Percentiles rank a stretch among this genome's conserved stretches.
Conservation (phyloP, 805 yeast genomes). For the Hanseniaspora thailandica region DNA sequence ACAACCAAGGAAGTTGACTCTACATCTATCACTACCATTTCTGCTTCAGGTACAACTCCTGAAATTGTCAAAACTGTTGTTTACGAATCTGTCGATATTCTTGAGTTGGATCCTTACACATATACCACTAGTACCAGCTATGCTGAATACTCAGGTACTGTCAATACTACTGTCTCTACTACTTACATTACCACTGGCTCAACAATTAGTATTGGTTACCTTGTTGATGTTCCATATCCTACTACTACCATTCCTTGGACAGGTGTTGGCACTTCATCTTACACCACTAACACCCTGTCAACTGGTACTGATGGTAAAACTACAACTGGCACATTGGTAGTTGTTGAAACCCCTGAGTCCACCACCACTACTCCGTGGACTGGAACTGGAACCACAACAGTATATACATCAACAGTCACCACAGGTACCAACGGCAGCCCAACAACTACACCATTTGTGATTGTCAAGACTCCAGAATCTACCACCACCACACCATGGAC, state of each 20-base stretch:
- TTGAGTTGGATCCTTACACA: too few species aligned
- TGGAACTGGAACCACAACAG: not conserved
- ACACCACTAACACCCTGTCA: not conserved
- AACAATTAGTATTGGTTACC: too few species aligned
- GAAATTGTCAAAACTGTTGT: too few species aligned
- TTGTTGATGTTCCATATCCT: not conserved
- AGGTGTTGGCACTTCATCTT: too few species aligned
- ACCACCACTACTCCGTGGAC: not conserved
- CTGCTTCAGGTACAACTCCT: too few species aligned
- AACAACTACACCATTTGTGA: not conserved
- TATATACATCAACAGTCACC: not conserved
- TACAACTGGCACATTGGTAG: too few species aligned
- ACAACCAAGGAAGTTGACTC: not conserved
- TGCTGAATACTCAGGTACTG: too few species aligned
- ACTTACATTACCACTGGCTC: too few species aligned
- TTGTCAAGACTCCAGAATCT: not conserved
- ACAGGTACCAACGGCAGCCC: not conserved
- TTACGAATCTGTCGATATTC: not conserved
- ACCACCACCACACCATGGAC: slow-evolving; percentile 6
- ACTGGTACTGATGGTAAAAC: not conserved
- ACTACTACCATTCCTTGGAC: not conserved
- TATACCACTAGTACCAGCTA: too few species aligned
- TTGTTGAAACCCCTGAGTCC: not conserved
- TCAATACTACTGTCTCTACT: too few species aligned
- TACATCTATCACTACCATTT: too few species aligned